phyloP scores from a whole-genome alignment of 2,329 filamentous ascomycete genomes.

The Leptographium galeiforme region DNA sequence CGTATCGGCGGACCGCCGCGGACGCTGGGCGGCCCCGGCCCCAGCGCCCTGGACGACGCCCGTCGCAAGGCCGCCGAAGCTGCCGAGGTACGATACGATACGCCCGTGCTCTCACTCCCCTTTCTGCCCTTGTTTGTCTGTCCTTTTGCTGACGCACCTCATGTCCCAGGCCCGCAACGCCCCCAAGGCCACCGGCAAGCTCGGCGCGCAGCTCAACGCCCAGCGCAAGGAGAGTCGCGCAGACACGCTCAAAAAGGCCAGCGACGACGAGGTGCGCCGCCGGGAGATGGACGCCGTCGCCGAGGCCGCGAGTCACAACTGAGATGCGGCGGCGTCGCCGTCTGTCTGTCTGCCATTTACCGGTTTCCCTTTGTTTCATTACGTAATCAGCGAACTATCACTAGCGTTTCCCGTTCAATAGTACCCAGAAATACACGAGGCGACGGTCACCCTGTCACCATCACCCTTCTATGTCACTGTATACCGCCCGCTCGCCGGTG shows the following conservation, averaged over 20 bases:
- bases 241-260: slow-evolving; percentile 54
- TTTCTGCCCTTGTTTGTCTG: background rate
- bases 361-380: background rate
- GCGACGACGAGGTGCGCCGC: slow-evolving; percentile 48
- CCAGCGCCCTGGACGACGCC: slow-evolving; percentile 38
- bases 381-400: background rate
- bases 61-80: slow-evolving; percentile 63
- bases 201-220: slow-evolving; percentile 55
- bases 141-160: background rate
- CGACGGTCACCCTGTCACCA: background rate
- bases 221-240: slow-evolving; percentile 64
- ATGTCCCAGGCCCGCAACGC: slow-evolving; percentile 17
- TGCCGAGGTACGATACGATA: slow-evolving; percentile 54
- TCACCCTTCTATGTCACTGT: slow-evolving; percentile 51
- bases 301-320: slow-evolving; percentile 45
- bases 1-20: slow-evolving; percentile 43
- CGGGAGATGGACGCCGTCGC: slow-evolving; percentile 55
- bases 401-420: background rate
- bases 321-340: background rate
- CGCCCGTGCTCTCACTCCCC: background rate
- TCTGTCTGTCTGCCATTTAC: too few species aligned
- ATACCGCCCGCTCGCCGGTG: slow-evolving; percentile 70
- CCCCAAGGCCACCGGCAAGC: slow-evolving; percentile 48
- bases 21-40: slow-evolving; percentile 43
- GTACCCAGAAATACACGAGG: background rate